Evolutionary conservation across 139 green algal species (phyloP).

Genomic region (Coccomyxa sp.): DNA sequence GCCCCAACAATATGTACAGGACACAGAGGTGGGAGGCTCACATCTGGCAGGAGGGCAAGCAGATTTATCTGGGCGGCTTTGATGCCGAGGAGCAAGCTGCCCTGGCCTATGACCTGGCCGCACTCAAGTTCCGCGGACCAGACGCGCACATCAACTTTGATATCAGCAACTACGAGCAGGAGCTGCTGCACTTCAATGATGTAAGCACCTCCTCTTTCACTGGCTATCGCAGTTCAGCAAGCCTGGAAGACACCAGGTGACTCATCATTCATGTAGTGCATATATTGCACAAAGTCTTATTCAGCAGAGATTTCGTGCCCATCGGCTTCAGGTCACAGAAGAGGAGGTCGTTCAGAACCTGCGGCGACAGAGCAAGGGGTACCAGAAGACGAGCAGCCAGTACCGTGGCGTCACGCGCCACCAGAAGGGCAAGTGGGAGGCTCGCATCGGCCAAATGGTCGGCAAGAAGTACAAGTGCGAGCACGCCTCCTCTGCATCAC

Average conservation of each 20-base stretch:
- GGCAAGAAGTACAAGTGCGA: conserved; percentile 50
- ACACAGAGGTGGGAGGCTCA: conserved; percentile 73
- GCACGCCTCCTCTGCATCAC: background rate
- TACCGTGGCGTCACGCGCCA: conserved; percentile 72
- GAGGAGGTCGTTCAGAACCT: conserved; percentile 72
- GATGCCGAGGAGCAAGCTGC: conserved; percentile 74
- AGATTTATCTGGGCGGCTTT: conserved; percentile 88
- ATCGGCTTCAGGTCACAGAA: conserved; percentile 35
- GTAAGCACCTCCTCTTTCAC: conserved; percentile 1
- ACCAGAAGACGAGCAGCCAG: conserved; percentile 39
- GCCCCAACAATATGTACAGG: conserved; percentile 1
- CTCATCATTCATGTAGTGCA: background rate
- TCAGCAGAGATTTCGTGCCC: too few species aligned
- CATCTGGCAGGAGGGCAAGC: conserved; percentile 72
- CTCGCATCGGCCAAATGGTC: conserved; percentile 56
- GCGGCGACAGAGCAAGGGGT: conserved; percentile 58
- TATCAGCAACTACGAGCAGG: conserved; percentile 51
- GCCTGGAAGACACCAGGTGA: background rate
- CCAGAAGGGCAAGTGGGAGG: conserved; percentile 73
- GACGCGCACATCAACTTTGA: conserved; percentile 69
- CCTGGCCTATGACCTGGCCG: conserved; percentile 74
- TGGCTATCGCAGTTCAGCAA: background rate
- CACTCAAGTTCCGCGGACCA: conserved; percentile 55
- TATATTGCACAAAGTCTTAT: background rate
- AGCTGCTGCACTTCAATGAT: conserved; percentile 47